These are phyloP conservation scores for Pneumocystis wakefieldiae DNA, from an alignment of 1,139 yeast genomes.

Conservation along the genomic window DNA sequence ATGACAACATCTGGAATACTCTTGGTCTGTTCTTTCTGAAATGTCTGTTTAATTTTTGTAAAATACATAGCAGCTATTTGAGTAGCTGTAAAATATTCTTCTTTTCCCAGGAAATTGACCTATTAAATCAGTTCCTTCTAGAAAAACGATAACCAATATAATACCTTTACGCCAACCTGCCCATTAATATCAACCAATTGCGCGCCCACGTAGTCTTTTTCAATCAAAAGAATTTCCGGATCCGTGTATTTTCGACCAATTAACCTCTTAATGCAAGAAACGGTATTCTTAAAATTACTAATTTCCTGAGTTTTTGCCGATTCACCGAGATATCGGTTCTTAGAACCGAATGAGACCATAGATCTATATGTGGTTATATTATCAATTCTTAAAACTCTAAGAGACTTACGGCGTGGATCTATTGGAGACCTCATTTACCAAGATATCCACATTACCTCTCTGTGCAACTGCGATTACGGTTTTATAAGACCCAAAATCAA, in stretches of 20 bases:
- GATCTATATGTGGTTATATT: conserved; percentile 23
- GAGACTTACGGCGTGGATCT: conserved; percentile 60
- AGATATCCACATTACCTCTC: conserved; percentile 95
- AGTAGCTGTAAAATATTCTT: conserved; percentile 64
- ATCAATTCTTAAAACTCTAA: neutral
- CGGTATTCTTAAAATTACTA: conserved; percentile 90
- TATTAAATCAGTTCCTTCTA: neutral
- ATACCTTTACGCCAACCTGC: conserved; percentile 52
- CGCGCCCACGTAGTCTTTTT: conserved; percentile 51
- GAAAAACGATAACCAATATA: neutral
- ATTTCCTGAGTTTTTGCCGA: conserved; percentile 91
- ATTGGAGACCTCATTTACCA: conserved; percentile 96
- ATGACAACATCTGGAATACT: conserved; percentile 70
- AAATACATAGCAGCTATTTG: conserved; percentile 92
- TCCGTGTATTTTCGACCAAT: conserved; percentile 64
- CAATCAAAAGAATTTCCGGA: conserved; percentile 55
- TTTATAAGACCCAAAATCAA: conserved; percentile 92
- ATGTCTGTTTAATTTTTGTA: conserved; percentile 72
- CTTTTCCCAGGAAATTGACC: conserved; percentile 70
- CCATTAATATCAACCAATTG: conserved; percentile 54
- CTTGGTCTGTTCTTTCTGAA: conserved; percentile 69
- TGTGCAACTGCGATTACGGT: conserved; percentile 95
- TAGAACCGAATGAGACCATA: conserved; percentile 79
- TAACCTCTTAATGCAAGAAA: conserved; percentile 82
- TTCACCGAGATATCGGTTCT: conserved; percentile 88